Conservation (phyloP, 345 rosid species). For the Triadica sebifera region DNA sequence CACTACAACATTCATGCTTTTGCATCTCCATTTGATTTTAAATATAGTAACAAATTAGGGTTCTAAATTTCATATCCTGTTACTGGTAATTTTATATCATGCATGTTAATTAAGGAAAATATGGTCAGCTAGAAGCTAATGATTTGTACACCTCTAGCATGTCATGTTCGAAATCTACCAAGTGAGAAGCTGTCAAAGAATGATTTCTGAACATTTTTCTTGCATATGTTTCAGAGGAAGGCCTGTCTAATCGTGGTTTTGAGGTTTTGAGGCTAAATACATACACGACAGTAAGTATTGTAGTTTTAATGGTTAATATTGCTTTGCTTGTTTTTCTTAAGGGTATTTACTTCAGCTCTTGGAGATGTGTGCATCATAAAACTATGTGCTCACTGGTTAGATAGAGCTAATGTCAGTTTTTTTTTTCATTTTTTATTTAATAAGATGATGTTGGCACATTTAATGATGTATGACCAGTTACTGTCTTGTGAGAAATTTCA, state of each 20-base stretch:
- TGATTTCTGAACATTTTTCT: slow-evolving; percentile 4
- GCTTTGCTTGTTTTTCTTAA: neutral
- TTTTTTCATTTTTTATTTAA: neutral
- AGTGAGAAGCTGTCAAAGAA: slow-evolving; percentile 2
- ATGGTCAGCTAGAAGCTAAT: neutral
- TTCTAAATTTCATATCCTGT: neutral
- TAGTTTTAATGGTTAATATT: neutral
- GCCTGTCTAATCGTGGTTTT: slow-evolving; percentile 80
- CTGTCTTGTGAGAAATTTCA: neutral
- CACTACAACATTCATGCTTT: neutral
- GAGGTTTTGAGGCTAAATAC: slow-evolving; percentile 88
- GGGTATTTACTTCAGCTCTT: neutral
- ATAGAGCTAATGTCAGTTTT: neutral
- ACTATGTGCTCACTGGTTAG: neutral
- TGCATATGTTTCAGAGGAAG: slow-evolving; percentile 64
- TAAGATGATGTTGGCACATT: neutral
- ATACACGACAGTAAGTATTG: slow-evolving; percentile 77
- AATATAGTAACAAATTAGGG: no score
- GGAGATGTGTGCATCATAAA: neutral
- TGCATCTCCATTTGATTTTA: no score
- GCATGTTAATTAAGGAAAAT: neutral
- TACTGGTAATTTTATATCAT: no score
- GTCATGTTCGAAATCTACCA: neutral
- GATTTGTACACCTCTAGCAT: neutral
- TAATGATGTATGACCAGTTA: neutral